Percentiles rank a stretch among this genome's conserved stretches.
Conservation (phyloP, 257 asterid species). For the Phtheirospermum japonicum region DNA sequence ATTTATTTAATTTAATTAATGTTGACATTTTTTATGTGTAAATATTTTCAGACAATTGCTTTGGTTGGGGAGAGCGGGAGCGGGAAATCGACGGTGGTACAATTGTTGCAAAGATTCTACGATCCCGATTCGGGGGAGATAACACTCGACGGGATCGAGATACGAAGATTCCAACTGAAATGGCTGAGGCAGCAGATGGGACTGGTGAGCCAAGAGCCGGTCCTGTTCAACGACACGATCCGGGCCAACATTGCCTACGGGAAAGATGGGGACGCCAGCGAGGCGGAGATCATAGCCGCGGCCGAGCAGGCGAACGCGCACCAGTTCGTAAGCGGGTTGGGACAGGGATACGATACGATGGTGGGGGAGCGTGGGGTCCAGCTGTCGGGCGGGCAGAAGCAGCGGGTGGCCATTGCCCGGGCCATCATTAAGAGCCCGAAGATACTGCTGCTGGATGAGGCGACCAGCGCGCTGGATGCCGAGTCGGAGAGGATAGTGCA, state of each 20-base stretch:
- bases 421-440: constrained; percentile 74
- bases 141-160: constrained; percentile 73
- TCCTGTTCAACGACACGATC: constrained; percentile 69
- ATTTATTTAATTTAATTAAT: no score
- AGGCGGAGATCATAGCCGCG: constrained; percentile 69
- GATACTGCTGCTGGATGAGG: constrained; percentile 78
- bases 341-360: constrained; percentile 71
- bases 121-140: constrained; percentile 73
- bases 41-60: constrained; percentile 60
- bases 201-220: constrained; percentile 90
- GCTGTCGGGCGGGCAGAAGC: constrained; percentile 88
- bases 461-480: constrained; percentile 79
- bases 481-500: constrained; percentile 84
- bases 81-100: constrained; percentile 82
- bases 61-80: constrained; percentile 96
- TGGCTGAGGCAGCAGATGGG: constrained; percentile 97
- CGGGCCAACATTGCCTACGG: constrained; percentile 85
- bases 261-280: constrained; percentile 61
- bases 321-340: constrained; percentile 75
- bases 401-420: constrained; percentile 86
- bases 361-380: constrained; percentile 87
- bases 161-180: constrained; percentile 61
- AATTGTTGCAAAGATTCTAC: constrained; percentile 75
- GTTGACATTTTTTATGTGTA: background rate
- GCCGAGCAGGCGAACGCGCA: constrained; percentile 89